These are phyloP conservation scores for Lavandula angustifolia DNA, from an alignment of 257 asterid genomes.

Conservation along the genomic window DNA sequence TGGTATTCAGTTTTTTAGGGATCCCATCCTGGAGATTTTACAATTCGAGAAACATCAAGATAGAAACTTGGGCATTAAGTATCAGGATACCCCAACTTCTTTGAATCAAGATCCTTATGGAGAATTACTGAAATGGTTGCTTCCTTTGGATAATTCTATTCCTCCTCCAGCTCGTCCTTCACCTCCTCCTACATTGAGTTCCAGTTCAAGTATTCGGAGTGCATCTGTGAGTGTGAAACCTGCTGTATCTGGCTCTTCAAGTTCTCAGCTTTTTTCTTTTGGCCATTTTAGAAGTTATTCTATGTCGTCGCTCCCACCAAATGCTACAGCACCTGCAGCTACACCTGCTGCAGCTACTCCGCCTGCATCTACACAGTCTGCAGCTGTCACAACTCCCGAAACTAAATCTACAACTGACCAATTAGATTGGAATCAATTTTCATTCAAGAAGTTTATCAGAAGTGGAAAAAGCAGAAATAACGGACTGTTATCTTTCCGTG, in stretches of 20 bases:
- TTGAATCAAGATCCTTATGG: constrained; percentile 71
- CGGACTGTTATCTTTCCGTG: constrained; percentile 87
- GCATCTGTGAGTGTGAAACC: constrained; percentile 22
- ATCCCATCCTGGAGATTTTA: constrained; percentile 93
- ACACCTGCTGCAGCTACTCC: neutral
- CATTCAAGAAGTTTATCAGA: constrained; percentile 58
- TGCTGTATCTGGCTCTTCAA: constrained; percentile 59
- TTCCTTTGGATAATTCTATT: constrained; percentile 88
- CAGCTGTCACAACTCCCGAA: constrained; percentile 52
- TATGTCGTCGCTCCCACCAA: constrained; percentile 59
- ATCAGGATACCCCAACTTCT: constrained; percentile 40
- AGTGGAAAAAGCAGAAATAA: constrained; percentile 58
- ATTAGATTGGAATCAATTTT: constrained; percentile 80
- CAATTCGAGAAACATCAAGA: constrained; percentile 85
- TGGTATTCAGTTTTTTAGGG: constrained; percentile 66
- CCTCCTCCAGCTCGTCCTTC: constrained; percentile 66
- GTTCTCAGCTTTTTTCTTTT: constrained; percentile 88
- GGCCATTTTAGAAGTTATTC: constrained; percentile 95
- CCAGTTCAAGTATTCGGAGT: constrained; percentile 70
- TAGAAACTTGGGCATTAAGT: constrained; percentile 48
- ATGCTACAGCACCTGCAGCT: no score
- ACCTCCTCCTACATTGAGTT: constrained; percentile 69
- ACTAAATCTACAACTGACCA: constrained; percentile 56
- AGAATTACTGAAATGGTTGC: constrained; percentile 83
- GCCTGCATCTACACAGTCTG: constrained; percentile 43